phyloP scores from a whole-genome alignment of 108 stramenopile species.

The Pseudonitzschia delicatissima region DNA sequence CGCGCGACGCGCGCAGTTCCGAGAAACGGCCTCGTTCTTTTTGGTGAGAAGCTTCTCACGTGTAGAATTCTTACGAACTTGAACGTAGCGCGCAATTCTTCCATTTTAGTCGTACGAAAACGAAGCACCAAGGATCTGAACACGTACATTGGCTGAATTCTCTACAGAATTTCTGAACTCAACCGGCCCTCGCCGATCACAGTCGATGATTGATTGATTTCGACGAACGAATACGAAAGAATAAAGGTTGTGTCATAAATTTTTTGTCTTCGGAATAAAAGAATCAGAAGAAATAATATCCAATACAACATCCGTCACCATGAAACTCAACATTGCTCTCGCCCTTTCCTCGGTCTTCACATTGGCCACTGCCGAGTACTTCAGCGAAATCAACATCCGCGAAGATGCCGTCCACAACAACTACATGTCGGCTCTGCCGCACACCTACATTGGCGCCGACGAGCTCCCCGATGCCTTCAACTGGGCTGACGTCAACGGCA shows the following conservation, averaged over 20 bases:
- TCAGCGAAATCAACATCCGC: slow-evolving; percentile 38
- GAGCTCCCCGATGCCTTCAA: slow-evolving; percentile 75
- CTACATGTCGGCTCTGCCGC: slow-evolving; percentile 47
- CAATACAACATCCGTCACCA: background rate
- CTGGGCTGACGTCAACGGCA: slow-evolving; percentile 80
- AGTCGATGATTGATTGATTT: no score
- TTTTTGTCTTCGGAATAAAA: slow-evolving; percentile 10
- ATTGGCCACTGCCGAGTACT: slow-evolving; percentile 15
- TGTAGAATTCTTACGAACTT: no score
- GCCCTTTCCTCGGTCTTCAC: background rate
- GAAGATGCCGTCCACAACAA: slow-evolving; percentile 40
- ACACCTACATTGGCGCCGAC: slow-evolving; percentile 57
- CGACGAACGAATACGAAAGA: no score
- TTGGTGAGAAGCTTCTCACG: slow-evolving; percentile 7
- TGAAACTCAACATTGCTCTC: background rate
- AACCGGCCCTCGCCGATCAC: no score
- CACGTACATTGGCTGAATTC: no score
- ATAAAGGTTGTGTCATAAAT: slow-evolving; percentile 10
- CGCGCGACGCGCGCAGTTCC: background rate
- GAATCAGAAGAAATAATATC: background rate
- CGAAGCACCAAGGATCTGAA: no score
- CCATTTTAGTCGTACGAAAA: no score
- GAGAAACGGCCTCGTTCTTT: background rate
- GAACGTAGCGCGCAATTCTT: no score
- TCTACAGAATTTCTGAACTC: no score